phyloP scores from a whole-genome alignment of 2,329 filamentous ascomycete genomes.

The Trichoderma endophyticum region DNA sequence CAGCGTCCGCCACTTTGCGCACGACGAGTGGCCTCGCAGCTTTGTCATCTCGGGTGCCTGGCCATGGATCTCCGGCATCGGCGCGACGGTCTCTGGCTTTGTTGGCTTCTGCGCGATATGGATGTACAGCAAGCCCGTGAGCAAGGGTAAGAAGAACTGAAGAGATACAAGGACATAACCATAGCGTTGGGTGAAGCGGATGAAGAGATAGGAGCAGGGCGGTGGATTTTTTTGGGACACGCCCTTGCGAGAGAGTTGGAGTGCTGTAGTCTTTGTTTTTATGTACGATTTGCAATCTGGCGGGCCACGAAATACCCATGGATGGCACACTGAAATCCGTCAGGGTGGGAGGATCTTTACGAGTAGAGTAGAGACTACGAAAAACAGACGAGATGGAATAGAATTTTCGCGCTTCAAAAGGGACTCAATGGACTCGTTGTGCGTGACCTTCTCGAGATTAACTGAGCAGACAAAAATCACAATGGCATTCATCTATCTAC shows the following conservation, averaged over 20 bases:
- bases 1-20: conserved; percentile 92
- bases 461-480: no score
- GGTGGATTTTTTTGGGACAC: not conserved
- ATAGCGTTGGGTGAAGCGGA: not conserved
- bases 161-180: not conserved
- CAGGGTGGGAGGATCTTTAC: conserved; percentile 17
- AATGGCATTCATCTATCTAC: not conserved
- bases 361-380: conserved; percentile 23
- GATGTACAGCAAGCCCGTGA: conserved; percentile 65
- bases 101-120: conserved; percentile 81
- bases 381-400: conserved; percentile 18
- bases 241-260: not conserved
- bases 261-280: conserved; percentile 2
- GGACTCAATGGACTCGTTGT: not conserved
- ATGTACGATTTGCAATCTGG: conserved; percentile 14
- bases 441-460: not conserved
- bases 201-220: not conserved
- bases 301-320: conserved; percentile 6
- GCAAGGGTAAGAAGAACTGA: conserved; percentile 20
- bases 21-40: conserved; percentile 93
- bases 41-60: conserved; percentile 87
- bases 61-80: conserved; percentile 91
- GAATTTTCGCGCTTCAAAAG: conserved; percentile 5
- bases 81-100: conserved; percentile 79
- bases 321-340: conserved; percentile 1